Percentiles rank a stretch among this genome's conserved stretches.
phyloP scores from a whole-genome alignment of 495 filamentous ascomycete species.

The Penicillium antarcticum region DNA sequence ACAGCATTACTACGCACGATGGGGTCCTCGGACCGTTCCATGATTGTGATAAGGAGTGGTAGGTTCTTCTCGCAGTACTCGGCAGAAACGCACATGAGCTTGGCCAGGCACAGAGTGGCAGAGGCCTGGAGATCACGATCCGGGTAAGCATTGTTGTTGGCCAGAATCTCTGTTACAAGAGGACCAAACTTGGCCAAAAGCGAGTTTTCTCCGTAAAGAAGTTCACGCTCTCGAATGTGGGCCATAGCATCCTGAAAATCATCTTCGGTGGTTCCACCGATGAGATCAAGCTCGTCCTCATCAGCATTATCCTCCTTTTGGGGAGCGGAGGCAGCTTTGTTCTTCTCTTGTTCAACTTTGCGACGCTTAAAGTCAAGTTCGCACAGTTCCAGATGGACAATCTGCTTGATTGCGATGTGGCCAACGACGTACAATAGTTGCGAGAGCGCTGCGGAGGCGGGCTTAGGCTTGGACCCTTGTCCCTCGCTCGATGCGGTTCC shows the following conservation, averaged over 20 bases:
- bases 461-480: constrained; percentile 27
- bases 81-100: constrained; percentile 94
- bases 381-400: constrained; percentile 97
- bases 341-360: constrained; percentile 93
- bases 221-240: constrained; percentile 89
- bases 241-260: constrained; percentile 97
- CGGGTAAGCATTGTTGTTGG: constrained; percentile 85
- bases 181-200: constrained; percentile 87
- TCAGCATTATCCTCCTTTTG: constrained; percentile 46
- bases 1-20: constrained; percentile 93
- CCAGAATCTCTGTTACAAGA: constrained; percentile 86
- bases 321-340: constrained; percentile 51
- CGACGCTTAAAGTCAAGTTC: constrained; percentile 96
- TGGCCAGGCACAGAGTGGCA: constrained; percentile 93
- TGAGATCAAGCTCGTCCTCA: constrained; percentile 85
- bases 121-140: constrained; percentile 87
- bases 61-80: constrained; percentile 96
- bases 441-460: constrained; percentile 68
- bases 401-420: constrained; percentile 97
- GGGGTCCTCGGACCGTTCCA: constrained; percentile 86
- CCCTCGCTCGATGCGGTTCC: constrained; percentile 32
- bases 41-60: constrained; percentile 92
- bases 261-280: constrained; percentile 95
- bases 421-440: constrained; percentile 95
- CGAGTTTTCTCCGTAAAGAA: constrained; percentile 82